These are phyloP conservation scores for Aspergillus eucalypticola DNA, from an alignment of 2,329 filamentous ascomycete species.

Conservation along the genomic window DNA sequence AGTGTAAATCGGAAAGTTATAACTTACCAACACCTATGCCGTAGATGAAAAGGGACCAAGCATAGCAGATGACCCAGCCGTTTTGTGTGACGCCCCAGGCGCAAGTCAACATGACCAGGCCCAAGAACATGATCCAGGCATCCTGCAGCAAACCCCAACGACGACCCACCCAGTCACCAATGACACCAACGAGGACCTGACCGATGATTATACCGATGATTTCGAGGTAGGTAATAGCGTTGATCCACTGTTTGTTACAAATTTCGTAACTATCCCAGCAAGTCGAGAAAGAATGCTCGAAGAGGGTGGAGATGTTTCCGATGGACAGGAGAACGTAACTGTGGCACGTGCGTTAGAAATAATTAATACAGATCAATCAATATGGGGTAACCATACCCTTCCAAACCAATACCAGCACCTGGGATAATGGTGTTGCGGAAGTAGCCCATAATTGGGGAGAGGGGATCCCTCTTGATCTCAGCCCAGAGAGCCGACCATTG, in stretches of 20 bases:
- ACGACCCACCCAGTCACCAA: conserved; percentile 4
- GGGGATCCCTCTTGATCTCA: conserved; percentile 2
- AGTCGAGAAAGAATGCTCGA: neutral
- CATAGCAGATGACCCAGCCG: conserved; percentile 8
- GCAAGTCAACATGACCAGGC: conserved; percentile 4
- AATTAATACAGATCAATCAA: too few relatives aligned
- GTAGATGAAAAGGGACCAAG: conserved; percentile 7
- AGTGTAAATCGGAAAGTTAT: neutral
- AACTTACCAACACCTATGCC: conserved; percentile 5
- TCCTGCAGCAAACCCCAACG: conserved; percentile 5
- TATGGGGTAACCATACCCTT: neutral
- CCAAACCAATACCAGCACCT: conserved; percentile 5
- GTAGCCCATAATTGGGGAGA: neutral
- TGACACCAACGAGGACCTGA: neutral
- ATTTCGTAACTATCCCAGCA: conserved; percentile 5
- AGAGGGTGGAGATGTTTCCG: conserved; percentile 8
- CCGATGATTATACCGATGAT: conserved; percentile 9
- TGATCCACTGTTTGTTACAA: conserved; percentile 1
- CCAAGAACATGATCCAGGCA: conserved; percentile 6
- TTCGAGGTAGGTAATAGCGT: conserved; percentile 3
- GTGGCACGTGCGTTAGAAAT: neutral
- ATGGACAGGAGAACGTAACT: conserved; percentile 8
- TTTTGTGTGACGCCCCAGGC: conserved; percentile 9
- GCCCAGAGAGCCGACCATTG: neutral
- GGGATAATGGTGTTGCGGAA: neutral